Percentiles rank a stretch among this genome's conserved stretches.
phyloP scores from a whole-genome alignment of 192 early-diverging fungal genomes.

The Radiomyces spectabilis region DNA sequence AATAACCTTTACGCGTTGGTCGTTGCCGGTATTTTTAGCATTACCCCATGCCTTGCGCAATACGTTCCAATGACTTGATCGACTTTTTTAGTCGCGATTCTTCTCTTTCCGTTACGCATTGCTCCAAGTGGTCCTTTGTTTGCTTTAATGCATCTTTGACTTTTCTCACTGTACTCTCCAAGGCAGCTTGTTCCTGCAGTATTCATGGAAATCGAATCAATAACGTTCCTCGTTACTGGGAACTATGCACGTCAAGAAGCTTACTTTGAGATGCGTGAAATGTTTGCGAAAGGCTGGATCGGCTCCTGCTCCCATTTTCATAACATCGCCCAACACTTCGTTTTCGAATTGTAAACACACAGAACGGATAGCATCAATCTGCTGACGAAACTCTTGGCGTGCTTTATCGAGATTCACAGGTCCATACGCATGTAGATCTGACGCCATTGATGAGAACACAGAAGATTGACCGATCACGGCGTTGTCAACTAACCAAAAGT shows the following conservation, averaged over 20 bases:
- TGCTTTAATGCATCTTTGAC: conserved; percentile 13
- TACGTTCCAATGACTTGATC: conserved; percentile 7
- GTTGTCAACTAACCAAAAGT: background rate
- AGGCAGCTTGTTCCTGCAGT: conserved; percentile 21
- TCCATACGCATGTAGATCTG: conserved; percentile 26
- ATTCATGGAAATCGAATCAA: background rate
- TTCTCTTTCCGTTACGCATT: conserved; percentile 1
- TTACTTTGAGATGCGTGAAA: conserved; percentile 28
- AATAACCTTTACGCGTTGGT: background rate
- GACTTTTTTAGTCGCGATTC: conserved; percentile 13
- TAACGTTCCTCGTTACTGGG: background rate
- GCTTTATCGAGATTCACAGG: conserved; percentile 26
- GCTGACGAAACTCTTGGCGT: conserved; percentile 21
- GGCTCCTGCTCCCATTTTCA: conserved; percentile 23
- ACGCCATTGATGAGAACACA: background rate
- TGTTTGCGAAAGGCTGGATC: conserved; percentile 29
- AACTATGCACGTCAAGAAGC: too few species aligned
- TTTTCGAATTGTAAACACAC: conserved; percentile 31
- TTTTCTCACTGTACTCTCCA: conserved; percentile 21
- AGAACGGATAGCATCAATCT: conserved; percentile 15
- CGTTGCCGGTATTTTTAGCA: background rate
- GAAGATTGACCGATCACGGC: background rate
- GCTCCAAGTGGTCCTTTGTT: conserved; percentile 8
- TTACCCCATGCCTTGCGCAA: conserved; percentile 22
- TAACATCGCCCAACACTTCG: conserved; percentile 26